These are phyloP conservation scores for Bertia moriformis DNA, from an alignment of 2,329 filamentous ascomycete species.

Conservation along the genomic window DNA sequence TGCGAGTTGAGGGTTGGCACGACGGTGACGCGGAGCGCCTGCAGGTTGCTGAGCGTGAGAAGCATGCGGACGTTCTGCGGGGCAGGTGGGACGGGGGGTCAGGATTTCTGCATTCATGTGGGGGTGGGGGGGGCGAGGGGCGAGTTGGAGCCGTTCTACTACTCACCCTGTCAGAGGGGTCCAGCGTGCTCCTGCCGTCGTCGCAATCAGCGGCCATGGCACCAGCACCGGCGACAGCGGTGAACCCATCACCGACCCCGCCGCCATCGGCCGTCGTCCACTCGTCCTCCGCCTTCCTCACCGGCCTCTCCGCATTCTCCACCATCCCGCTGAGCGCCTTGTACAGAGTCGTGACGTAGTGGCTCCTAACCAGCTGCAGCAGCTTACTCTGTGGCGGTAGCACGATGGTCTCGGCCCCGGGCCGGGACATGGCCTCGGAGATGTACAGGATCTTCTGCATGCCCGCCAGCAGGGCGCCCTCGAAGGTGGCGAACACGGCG, in stretches of 20 bases:
- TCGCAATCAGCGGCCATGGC: too few relatives aligned
- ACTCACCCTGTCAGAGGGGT: conserved; percentile 41
- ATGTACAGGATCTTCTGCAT: conserved; percentile 96
- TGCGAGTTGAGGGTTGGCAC: conserved; percentile 80
- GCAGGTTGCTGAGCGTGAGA: conserved; percentile 82
- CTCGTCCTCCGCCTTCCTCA: conserved; percentile 48
- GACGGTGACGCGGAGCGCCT: conserved; percentile 64
- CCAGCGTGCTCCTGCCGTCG: conserved; percentile 26
- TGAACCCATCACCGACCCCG: conserved; percentile 11
- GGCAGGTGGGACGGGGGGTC: conserved; percentile 1
- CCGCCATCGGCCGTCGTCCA: conserved; percentile 35
- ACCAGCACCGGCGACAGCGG: not conserved
- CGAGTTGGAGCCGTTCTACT: too few relatives aligned
- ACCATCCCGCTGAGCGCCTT: conserved; percentile 91
- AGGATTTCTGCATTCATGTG: not conserved
- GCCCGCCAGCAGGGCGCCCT: conserved; percentile 64
- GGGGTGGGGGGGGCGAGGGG: too few relatives aligned
- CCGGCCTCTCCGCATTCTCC: conserved; percentile 74
- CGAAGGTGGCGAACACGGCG: conserved; percentile 69
- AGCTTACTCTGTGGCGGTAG: conserved; percentile 74
- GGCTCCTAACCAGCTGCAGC: conserved; percentile 75
- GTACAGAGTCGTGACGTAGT: conserved; percentile 88
- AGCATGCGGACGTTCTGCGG: conserved; percentile 76
- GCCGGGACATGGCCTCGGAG: conserved; percentile 66
- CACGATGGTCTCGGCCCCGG: conserved; percentile 63